A percentile compares a stretch with the other conserved stretches of the same genome.
Evolutionary conservation across 2,329 filamentous ascomycete genomes (phyloP).

Genomic region (Simplicillium sp.): DNA sequence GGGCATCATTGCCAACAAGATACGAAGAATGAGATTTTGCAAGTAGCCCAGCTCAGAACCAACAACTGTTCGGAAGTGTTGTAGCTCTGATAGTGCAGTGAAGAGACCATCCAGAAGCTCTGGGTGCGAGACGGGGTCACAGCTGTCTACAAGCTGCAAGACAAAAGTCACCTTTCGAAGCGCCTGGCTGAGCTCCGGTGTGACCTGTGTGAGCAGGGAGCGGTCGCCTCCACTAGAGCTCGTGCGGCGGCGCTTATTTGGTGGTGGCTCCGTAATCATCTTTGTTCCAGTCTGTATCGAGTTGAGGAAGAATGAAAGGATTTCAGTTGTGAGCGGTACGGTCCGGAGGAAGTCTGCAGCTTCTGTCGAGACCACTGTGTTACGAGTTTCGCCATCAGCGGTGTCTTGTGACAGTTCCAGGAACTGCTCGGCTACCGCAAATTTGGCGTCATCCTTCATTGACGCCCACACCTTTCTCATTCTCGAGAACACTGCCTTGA

Average conservation of each 20-base stretch:
- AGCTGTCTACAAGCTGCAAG: conserved; percentile 77
- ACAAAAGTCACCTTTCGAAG: conserved; percentile 77
- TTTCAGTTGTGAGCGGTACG: conserved; percentile 63
- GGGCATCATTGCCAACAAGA: conserved; percentile 75
- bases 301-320: conserved; percentile 63
- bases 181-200: conserved; percentile 54
- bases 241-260: conserved; percentile 70
- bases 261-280: conserved; percentile 60
- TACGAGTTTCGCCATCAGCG: conserved; percentile 17
- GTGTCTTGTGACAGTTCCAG: conserved; percentile 49
- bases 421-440: conserved; percentile 51
- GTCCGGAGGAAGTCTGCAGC: conserved; percentile 64
- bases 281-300: conserved; percentile 65
- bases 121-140: conserved; percentile 64
- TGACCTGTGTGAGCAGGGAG: conserved; percentile 50
- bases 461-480: conserved; percentile 63
- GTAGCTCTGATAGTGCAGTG: conserved; percentile 74
- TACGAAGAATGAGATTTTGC: conserved; percentile 74
- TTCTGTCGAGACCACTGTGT: conserved; percentile 38
- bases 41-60: conserved; percentile 85
- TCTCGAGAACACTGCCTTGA: conserved; percentile 57
- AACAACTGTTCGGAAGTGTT: conserved; percentile 71
- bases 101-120: conserved; percentile 74
- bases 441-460: conserved; percentile 55
- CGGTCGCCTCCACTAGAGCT: conserved; percentile 61